Base-by-base conservation (phyloP, 108 stramenopile species). In the Cylindrotheca closterium region DNA sequence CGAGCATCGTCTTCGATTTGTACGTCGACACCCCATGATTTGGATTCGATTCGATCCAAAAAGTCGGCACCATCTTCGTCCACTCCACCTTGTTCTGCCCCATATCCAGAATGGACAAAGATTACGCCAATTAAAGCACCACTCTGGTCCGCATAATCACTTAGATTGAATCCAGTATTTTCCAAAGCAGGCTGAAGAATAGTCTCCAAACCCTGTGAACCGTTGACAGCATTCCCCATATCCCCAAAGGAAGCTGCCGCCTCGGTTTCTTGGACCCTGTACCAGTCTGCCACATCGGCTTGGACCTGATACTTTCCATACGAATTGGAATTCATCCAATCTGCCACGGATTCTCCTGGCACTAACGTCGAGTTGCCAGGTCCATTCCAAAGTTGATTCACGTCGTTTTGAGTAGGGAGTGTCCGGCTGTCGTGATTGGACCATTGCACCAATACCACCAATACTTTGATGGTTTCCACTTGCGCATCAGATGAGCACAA, bases 21-120 rank as follows among this genome's bases (percentile, higher is more conserved):
- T 56, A 23, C 29, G 28, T 32, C 26, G 27, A 47, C 19, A 18
- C n/a, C 42, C 22, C 27, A 18, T 1, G 59, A 19, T 0, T 47
- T 52, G 23, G 65, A 54, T 53, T 32, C 17, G 42, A 68, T 58
- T 30, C 67, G 34, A 49, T 68, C 22, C 3, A 30, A 17, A 19
- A 3, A n/a, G 7, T 4, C 0, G 7, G 47, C 23, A 15, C 56
- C 67, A 21, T 5, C 48, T 30, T 57, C n/a, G 45, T 68, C 67
- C 4, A 19, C 21, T 8, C 15, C 47, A 32, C 57, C 57, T 28
- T 30, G 27, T 61, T 92, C 91, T 19, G 91, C 91, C 1, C 79
- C 80, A 56, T 87, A 86, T 23, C 91, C 91, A 18, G 78, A 70
- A 47, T 85, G 80, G 23, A 88, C 50, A 8, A 74, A 28, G 5